Evolutionary conservation across 2,329 filamentous ascomycete genomes (phyloP), one percentile per base, ranked within the genome.

Genomic region (Aspergillus aculeatinus): DNA sequence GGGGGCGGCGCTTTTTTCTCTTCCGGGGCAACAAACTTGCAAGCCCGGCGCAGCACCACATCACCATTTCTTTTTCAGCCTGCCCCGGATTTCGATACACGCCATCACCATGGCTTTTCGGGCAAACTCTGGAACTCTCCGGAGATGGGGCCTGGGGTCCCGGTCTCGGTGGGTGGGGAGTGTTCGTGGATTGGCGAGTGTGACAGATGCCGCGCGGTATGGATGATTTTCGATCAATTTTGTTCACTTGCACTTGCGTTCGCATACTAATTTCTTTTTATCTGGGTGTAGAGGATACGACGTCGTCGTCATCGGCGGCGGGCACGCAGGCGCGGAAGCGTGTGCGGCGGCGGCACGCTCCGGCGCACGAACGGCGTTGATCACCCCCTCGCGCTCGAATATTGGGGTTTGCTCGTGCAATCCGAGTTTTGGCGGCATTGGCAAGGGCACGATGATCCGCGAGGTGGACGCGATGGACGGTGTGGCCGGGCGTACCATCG

Each of bases 371-470:
- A 98, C 95, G 48, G 94, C 90, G 1, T 85, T 99, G 66, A 83
- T 99, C 52, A 99, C 95, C 1, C 95, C 94, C 2, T 92, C 90
- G 61, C 77, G 91, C 60, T 88, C 93, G 60, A 96, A 97, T 68
- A 87, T 98, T 21, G 94, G 94, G 58, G 91, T 95, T 31, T 98
- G 94, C 79, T 97, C 93, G 39, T 98, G 94, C 79, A 98, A 98
- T 74, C 94, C 94, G 1, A 96, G 92, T 65, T 96, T 99, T 72
- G 95, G 95, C 44, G 95, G 95, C n/a, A 98, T 99, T 68, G 95
- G 95, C 49, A 99, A 99, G 75, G 95, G 95, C 16, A 98, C 91
- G 10, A 97, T 99, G 81, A 81, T 99, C 54, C 88, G 94, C 48
- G 95, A 99, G 77, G 89, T 99, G 33, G 95, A 99, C 79, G 95